These are phyloP conservation scores for Trichoderma guizhouense DNA, from an alignment of 2,329 filamentous ascomycete species.

Conservation along the genomic window DNA sequence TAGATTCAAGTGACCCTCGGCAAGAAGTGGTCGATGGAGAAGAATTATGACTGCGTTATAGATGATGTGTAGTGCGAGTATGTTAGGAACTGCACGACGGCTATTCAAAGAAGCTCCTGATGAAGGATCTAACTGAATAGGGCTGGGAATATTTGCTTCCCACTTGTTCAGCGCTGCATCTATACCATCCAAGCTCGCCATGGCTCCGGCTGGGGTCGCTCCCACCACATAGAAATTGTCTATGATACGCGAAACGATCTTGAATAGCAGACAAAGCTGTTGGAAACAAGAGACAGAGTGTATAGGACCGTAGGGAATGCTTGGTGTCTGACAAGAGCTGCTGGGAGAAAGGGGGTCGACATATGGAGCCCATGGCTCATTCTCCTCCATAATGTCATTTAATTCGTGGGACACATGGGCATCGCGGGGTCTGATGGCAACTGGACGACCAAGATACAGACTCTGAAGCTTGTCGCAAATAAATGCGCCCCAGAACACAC, in stretches of 20 bases:
- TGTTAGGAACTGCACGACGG: not conserved
- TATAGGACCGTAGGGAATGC: not conserved
- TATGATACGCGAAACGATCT: not conserved
- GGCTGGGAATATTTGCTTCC: not conserved
- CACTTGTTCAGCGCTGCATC: not conserved
- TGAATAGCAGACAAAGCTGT: not conserved
- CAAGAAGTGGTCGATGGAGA: not conserved
- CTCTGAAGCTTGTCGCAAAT: too few relatives aligned
- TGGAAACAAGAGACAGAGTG: not conserved
- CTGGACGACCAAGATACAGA: constrained; percentile 34
- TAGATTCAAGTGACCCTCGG: not conserved
- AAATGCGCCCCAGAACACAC: too few relatives aligned
- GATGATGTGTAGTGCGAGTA: not conserved
- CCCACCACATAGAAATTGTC: not conserved
- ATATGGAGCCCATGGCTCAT: not conserved
- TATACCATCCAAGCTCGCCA: not conserved
- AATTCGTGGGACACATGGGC: not conserved
- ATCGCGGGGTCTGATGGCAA: constrained; percentile 42
- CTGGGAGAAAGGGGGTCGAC: not conserved
- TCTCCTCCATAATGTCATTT: not conserved
- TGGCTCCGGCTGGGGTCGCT: not conserved
- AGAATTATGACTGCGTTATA: not conserved
- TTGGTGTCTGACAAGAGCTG: not conserved
- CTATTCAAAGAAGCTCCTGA: not conserved
- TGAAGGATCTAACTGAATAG: not conserved